These are phyloP conservation scores for Aspergillus piperis DNA, from an alignment of 2,329 filamentous ascomycete species.

Conservation along the genomic window DNA sequence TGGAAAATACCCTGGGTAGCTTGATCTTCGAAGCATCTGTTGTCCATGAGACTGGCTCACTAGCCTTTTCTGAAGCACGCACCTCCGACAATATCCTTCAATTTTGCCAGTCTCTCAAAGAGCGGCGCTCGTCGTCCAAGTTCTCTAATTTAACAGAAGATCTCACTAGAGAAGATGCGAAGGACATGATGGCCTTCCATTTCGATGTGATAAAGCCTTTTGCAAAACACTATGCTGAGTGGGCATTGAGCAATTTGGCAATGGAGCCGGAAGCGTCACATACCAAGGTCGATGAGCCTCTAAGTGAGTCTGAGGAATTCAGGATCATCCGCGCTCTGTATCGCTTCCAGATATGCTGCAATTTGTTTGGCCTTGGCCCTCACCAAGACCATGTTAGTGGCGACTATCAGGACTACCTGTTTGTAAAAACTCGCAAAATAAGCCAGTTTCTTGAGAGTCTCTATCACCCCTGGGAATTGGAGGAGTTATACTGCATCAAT, in stretches of 20 bases:
- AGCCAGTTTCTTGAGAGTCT: no score
- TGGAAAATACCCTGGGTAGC: background rate
- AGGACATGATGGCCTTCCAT: constrained; percentile 8
- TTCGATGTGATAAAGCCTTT: constrained; percentile 18
- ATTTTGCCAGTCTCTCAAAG: no score
- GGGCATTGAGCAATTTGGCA: constrained; percentile 14
- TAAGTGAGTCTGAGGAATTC: constrained; percentile 11
- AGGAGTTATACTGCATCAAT: constrained; percentile 11
- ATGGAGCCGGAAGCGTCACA: background rate
- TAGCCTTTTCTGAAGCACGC: no score
- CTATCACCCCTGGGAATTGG: constrained; percentile 16
- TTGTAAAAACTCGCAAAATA: no score
- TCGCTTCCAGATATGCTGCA: constrained; percentile 16
- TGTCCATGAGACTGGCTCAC: constrained; percentile 6
- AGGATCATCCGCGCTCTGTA: constrained; percentile 16
- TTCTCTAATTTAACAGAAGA: no score
- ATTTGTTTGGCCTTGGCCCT: background rate
- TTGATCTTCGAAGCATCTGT: constrained; percentile 12
- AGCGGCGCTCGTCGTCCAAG: no score
- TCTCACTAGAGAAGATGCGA: no score
- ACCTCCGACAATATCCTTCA: no score
- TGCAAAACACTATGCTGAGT: constrained; percentile 6
- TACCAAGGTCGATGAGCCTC: background rate
- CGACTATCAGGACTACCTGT: no score
- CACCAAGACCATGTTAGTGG: no score